These are phyloP conservation scores for Trichoderma hamatum DNA, from an alignment of 2,329 filamentous ascomycete genomes.

Conservation along the genomic window DNA sequence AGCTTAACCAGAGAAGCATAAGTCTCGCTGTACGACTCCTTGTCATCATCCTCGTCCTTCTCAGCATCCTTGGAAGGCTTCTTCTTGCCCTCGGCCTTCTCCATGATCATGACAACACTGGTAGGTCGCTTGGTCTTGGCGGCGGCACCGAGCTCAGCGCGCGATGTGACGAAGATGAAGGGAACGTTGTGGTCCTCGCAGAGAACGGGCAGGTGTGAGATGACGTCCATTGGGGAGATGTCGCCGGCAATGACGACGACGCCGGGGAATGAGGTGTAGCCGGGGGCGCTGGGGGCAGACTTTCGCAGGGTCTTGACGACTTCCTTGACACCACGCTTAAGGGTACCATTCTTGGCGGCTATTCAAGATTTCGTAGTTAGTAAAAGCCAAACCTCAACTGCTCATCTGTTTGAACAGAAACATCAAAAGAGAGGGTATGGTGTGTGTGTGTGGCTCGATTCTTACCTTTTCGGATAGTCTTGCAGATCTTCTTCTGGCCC, in stretches of 20 bases:
- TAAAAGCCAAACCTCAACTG: background rate
- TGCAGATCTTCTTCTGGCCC: constrained; percentile 64
- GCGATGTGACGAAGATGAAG: constrained; percentile 91
- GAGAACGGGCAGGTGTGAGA: constrained; percentile 94
- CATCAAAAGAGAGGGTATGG: background rate
- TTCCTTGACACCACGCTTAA: constrained; percentile 98
- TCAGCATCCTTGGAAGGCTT: constrained; percentile 48
- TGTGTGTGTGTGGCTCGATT: constrained; percentile 29
- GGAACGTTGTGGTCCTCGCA: constrained; percentile 98
- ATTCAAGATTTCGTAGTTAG: constrained; percentile 27
- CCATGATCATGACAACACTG: constrained; percentile 87
- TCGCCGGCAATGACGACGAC: constrained; percentile 94
- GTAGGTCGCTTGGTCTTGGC: constrained; percentile 95
- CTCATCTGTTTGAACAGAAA: background rate
- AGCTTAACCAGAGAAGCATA: constrained; percentile 69
- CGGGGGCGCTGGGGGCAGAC: constrained; percentile 70
- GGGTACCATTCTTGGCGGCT: constrained; percentile 94
- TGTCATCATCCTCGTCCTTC: constrained; percentile 52
- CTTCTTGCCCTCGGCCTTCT: constrained; percentile 55
- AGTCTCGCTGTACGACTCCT: constrained; percentile 64
- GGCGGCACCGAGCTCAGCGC: constrained; percentile 90
- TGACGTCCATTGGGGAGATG: constrained; percentile 98
- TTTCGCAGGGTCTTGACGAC: constrained; percentile 98
- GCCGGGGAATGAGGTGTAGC: constrained; percentile 65
- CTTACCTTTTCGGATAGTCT: constrained; percentile 59